phyloP scores from a whole-genome alignment of 2,329 filamentous ascomycete genomes.

The Exutisphaerella laricina region DNA sequence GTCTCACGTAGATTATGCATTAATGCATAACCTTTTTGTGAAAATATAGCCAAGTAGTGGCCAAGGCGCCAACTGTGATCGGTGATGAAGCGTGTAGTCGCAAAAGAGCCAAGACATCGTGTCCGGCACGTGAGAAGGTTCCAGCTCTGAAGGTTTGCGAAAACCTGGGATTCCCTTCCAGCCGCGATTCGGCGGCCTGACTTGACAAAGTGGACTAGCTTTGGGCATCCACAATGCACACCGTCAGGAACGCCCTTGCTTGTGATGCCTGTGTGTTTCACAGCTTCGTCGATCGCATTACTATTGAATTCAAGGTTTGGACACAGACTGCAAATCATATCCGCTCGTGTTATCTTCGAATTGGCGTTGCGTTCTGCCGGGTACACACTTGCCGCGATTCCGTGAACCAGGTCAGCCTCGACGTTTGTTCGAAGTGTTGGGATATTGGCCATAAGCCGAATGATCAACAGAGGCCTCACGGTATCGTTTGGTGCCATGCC shows the following conservation, averaged over 20 bases:
- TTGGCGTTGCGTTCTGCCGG: neutral
- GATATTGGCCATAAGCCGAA: slow-evolving; percentile 17
- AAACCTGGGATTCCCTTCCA: neutral
- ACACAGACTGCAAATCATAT: slow-evolving; percentile 1
- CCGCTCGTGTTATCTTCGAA: slow-evolving; percentile 3
- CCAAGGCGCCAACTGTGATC: neutral
- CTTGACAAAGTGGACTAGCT: too few relatives aligned
- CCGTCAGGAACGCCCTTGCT: slow-evolving; percentile 1
- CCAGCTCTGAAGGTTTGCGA: neutral
- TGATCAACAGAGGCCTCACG: slow-evolving; percentile 38
- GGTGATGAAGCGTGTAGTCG: neutral
- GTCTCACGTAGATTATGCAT: too few relatives aligned
- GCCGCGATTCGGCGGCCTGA: neutral
- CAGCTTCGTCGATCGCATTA: slow-evolving; percentile 1
- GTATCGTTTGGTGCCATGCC: slow-evolving; percentile 40
- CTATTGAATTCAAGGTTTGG: neutral
- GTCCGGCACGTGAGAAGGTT: neutral
- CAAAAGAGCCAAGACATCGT: neutral
- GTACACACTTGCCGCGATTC: too few relatives aligned
- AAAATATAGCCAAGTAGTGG: neutral
- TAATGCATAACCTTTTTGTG: neutral
- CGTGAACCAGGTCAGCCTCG: slow-evolving; percentile 12
- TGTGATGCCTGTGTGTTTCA: neutral
- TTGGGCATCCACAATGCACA: neutral
- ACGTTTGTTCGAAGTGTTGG: slow-evolving; percentile 17